Evolutionary conservation across 306 rosid genomes (phyloP).

Genomic region (Prinsepia uniflora): DNA sequence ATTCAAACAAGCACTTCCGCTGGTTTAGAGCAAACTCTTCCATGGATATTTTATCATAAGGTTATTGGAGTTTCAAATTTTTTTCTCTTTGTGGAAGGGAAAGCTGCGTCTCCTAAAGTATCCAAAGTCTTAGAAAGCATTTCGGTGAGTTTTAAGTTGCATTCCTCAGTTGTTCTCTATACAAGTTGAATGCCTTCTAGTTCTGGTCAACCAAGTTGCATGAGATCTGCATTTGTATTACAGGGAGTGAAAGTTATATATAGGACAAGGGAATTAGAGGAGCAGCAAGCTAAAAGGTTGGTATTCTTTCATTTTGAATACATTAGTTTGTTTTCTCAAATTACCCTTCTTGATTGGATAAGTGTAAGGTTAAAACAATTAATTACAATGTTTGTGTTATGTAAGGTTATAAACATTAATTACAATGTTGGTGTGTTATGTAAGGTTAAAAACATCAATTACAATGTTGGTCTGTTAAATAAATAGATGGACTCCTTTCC

Average conservation of each 20-base stretch:
- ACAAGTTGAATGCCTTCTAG: neutral
- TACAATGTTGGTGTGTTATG: too few species aligned
- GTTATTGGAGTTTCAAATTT: constrained; percentile 86
- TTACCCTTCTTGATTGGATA: neutral
- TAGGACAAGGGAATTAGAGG: constrained; percentile 88
- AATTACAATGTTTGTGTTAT: neutral
- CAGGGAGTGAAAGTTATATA: constrained; percentile 88
- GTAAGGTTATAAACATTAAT: too few species aligned
- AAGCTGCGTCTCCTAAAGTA: constrained; percentile 82
- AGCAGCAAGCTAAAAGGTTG: constrained; percentile 87
- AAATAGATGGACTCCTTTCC: neutral
- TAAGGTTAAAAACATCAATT: too few species aligned
- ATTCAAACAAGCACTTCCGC: constrained; percentile 81
- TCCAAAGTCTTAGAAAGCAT: constrained; percentile 72
- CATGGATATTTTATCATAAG: constrained; percentile 94
- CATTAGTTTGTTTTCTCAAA: neutral
- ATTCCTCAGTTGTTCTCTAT: neutral
- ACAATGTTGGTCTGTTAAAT: too few species aligned
- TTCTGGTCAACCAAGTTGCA: constrained; percentile 6
- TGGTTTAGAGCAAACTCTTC: constrained; percentile 81
- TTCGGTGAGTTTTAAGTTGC: constrained; percentile 56
- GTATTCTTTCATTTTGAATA: neutral
- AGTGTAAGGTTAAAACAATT: neutral
- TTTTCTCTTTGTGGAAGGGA: constrained; percentile 89
- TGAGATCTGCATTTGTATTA: constrained; percentile 11